Percentiles rank a stretch among this genome's conserved stretches.
phyloP scores from a whole-genome alignment of 345 rosid genomes.

The Gossypium mustelinum region DNA sequence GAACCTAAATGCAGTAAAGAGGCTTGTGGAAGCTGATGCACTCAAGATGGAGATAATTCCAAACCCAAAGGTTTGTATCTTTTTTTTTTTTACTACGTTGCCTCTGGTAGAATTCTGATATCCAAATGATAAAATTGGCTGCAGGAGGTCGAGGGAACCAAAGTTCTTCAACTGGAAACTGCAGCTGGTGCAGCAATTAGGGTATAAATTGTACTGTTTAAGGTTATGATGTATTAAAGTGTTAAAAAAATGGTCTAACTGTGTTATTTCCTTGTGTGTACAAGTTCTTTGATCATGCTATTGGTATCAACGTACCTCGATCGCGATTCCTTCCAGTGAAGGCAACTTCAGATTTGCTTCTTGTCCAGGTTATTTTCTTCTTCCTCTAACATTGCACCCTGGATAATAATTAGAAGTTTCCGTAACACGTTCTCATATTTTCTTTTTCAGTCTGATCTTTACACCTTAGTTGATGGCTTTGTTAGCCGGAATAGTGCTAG shows the following conservation, averaged over 20 bases:
- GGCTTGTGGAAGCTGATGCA: conserved; percentile 91
- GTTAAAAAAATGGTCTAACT: conserved; percentile 16
- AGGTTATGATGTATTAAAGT: not conserved
- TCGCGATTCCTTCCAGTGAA: conserved; percentile 95
- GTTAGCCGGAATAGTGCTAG: conserved; percentile 72
- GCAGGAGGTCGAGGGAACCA: conserved; percentile 93
- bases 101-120: not conserved
- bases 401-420: not conserved
- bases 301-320: conserved; percentile 83
- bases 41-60: conserved; percentile 97
- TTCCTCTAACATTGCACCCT: not conserved
- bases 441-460: conserved; percentile 75
- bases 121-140: conserved; percentile 17
- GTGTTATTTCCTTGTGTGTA: conserved; percentile 3
- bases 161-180: conserved; percentile 97
- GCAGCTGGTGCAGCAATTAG: conserved; percentile 97
- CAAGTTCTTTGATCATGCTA: conserved; percentile 85
- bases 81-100: not conserved
- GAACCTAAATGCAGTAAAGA: conserved; percentile 85
- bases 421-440: not conserved
- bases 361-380: conserved; percentile 67
- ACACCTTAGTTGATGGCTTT: conserved; percentile 70
- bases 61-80: conserved; percentile 65
- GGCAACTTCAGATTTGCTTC: conserved; percentile 95
- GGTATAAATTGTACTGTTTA: conserved; percentile 37